phyloP scores from a whole-genome alignment of 179 eudicot genomes.

The Camellia oleifera region DNA sequence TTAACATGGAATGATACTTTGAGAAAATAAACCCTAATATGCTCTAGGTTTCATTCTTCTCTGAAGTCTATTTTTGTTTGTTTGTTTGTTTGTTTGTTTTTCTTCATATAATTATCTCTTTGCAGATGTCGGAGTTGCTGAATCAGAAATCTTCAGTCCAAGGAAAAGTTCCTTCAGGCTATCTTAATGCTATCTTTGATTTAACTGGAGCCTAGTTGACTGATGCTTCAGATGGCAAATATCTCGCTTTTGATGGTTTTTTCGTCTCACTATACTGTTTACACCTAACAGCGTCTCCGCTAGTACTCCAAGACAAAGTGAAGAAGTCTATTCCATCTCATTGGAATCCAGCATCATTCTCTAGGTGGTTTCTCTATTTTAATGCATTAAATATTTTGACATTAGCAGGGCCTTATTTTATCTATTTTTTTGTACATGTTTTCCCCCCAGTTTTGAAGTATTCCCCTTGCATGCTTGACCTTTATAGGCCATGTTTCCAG shows the following conservation, averaged over 20 bases:
- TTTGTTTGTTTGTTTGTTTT: too few species aligned
- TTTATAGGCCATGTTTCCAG: neutral
- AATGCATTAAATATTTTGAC: slow-evolving; percentile 2
- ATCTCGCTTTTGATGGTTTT: slow-evolving; percentile 95
- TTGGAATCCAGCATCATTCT: slow-evolving; percentile 79
- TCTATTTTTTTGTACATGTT: neutral
- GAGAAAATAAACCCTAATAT: too few species aligned
- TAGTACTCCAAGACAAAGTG: slow-evolving; percentile 74
- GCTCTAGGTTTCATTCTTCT: neutral
- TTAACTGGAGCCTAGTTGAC: slow-evolving; percentile 81
- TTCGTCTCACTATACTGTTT: slow-evolving; percentile 81
- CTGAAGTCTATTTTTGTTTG: neutral
- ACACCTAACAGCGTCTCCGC: slow-evolving; percentile 74
- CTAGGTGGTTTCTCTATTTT: slow-evolving; percentile 55
- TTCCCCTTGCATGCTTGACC: neutral
- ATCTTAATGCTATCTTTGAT: slow-evolving; percentile 79
- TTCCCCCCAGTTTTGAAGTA: neutral
- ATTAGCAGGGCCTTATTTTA: too few species aligned
- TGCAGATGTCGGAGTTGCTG: slow-evolving; percentile 97
- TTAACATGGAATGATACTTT: too few species aligned
- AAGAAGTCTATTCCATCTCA: slow-evolving; percentile 87
- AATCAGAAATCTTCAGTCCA: slow-evolving; percentile 83
- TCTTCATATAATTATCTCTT: neutral
- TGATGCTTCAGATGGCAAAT: slow-evolving; percentile 72
- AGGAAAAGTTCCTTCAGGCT: slow-evolving; percentile 96